Base-by-base conservation (phyloP, 2,329 filamentous ascomycete genomes). In the Epichloe festucae region DNA sequence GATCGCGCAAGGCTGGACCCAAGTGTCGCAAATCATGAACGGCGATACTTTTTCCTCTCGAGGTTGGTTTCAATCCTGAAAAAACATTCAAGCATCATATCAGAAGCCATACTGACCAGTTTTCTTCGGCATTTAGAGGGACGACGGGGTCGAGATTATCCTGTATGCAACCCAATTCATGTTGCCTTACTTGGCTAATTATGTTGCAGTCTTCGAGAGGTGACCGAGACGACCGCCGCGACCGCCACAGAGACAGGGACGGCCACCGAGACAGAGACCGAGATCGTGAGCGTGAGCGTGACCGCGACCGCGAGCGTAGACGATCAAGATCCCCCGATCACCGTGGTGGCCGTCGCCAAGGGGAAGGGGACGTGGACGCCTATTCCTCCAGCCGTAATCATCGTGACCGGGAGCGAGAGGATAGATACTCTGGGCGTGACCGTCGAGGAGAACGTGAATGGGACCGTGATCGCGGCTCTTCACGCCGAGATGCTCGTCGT, bases 361-460 rank as follows among this genome's bases (percentile, higher is more conserved):
- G 85, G 59, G 85, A 93, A n/a, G 53, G 78, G 67, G 78, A 81
- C 53, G 87, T 91, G 67, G 89, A 96, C 69, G 83, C 87, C 52
- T 97, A 97, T 71, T 95, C 90, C 19, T 89, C 87, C 5, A 95
- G 89, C 69, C 85, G 91, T 59, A 90, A 85, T 71, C 94, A 95
- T 67, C 82, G 91, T 65, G 91, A 95, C 66, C 78, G 91, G 56
- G 91, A 97, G 72, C 86, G 91, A 55, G 91, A 97, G 69, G 91
- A 96, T 60, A 80, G 90, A 64, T 96, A 96, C 65, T 81, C 81
- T 39, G 84, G 84, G 36, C 79, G 85, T 56, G 78, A 82, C 53
- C 73, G 81, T 54, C 69, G 77, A 52, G 79, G 82, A 50, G 85
- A 89, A n/a, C 77, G 85, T 57, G 85, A 86, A 57, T 88, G 85